Evolutionary conservation across 2,329 filamentous ascomycete species (phyloP).

Genomic region (Penicillium sp.): DNA sequence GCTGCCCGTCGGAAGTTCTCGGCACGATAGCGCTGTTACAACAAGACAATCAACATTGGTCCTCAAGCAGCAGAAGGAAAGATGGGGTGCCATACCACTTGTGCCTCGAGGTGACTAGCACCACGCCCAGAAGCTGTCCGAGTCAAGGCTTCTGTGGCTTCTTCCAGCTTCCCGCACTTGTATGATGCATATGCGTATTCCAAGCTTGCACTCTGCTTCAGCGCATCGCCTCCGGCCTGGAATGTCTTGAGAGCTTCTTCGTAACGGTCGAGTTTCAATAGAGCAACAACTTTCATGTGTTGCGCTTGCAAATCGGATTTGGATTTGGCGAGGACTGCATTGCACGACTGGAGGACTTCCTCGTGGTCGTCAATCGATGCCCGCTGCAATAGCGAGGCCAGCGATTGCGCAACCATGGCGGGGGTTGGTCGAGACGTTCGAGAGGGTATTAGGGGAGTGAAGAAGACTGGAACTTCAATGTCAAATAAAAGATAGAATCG

Average conservation of each 20-base stretch:
- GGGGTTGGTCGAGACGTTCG: slow-evolving; percentile 18
- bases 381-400: slow-evolving; percentile 57
- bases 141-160: slow-evolving; percentile 54
- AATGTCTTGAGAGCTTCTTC: slow-evolving; percentile 59
- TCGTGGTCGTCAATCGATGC: slow-evolving; percentile 62
- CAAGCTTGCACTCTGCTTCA: slow-evolving; percentile 56
- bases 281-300: slow-evolving; percentile 58
- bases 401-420: slow-evolving; percentile 45
- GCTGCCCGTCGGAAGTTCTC: slow-evolving; percentile 59
- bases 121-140: slow-evolving; percentile 46
- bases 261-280: slow-evolving; percentile 63
- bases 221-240: slow-evolving; percentile 51
- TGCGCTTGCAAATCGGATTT: slow-evolving; percentile 57
- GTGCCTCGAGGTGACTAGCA: slow-evolving; percentile 59
- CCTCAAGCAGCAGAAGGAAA: slow-evolving; percentile 9
- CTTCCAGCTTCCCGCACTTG: slow-evolving; percentile 55
- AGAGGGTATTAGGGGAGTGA: neutral
- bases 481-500: neutral
- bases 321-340: slow-evolving; percentile 56
- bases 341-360: slow-evolving; percentile 58
- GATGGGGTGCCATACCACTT: slow-evolving; percentile 49
- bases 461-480: neutral
- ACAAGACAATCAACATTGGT: slow-evolving; percentile 3
- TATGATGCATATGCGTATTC: slow-evolving; percentile 65
- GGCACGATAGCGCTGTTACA: slow-evolving; percentile 50